Conservation (phyloP, 768 basidiomycete genomes). For the Asterophora parasitica region DNA sequence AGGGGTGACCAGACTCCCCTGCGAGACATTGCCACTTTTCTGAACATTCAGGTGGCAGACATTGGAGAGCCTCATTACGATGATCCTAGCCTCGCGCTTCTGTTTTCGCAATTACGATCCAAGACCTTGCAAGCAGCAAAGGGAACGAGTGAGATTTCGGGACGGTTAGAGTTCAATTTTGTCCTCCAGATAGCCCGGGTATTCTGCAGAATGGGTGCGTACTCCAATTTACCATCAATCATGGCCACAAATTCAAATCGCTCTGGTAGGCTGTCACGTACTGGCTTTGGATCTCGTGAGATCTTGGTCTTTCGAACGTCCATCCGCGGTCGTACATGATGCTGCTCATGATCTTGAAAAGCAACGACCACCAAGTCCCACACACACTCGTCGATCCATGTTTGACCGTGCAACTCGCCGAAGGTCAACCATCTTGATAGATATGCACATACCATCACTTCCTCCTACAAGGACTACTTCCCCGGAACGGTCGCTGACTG, state of each 20-base stretch:
- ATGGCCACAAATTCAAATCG: neutral
- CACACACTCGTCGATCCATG: constrained; percentile 36
- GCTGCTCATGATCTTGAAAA: constrained; percentile 5
- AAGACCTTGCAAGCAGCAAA: constrained; percentile 92
- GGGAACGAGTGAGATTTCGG: constrained; percentile 88
- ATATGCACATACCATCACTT: constrained; percentile 73
- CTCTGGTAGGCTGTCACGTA: constrained; percentile 73
- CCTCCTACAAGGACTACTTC: constrained; percentile 55
- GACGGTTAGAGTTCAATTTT: constrained; percentile 88
- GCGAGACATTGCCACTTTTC: constrained; percentile 59
- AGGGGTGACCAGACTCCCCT: constrained; percentile 57
- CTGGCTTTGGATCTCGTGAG: constrained; percentile 87
- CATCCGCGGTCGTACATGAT: constrained; percentile 37
- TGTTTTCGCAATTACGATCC: constrained; percentile 85
- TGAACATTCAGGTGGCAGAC: constrained; percentile 50
- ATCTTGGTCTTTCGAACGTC: constrained; percentile 89
- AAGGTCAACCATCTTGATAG: constrained; percentile 76
- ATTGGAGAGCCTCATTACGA: constrained; percentile 89
- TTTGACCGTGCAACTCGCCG: constrained; percentile 55
- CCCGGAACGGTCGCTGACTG: constrained; percentile 29
- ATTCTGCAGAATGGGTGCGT: constrained; percentile 90
- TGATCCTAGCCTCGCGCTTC: constrained; percentile 85
- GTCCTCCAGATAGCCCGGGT: constrained; percentile 92
- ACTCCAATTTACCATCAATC: neutral
- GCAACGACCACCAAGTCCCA: constrained; percentile 41